Evolutionary conservation across 805 yeast species (phyloP), one percentile per base, ranked within the genome.

Genomic region (Tanozyma kutaoensis): DNA sequence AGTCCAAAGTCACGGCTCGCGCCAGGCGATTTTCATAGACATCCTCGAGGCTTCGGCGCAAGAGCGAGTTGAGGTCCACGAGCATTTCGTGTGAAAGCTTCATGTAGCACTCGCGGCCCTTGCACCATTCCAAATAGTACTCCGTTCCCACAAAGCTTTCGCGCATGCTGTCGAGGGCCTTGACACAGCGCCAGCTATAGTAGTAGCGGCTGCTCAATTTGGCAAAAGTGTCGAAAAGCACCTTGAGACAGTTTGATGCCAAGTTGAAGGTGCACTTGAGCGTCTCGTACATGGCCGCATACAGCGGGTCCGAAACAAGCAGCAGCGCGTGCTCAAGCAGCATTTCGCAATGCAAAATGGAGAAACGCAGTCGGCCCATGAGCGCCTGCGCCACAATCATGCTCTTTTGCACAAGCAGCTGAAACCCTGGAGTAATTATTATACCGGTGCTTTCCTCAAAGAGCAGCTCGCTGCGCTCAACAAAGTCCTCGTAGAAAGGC

Each of bases 111-210:
- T 39, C 43, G 17, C 30, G 35, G 9, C 40, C 43, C 14, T 31
- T 30, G 27, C 40, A 35, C 30, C 33, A 37, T 5, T 24, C 24
- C 19, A 23, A 17, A 26, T 35, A 39, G 28, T 28, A 39, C 11
- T 37, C 41, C 2, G 39, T 32, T 1, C 41, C 41, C 8, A 23
- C 24, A 11, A 38, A 28, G 3, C 31, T 29, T 6, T 13, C 13
- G 7, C 24, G 28, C 25, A 38, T 28, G 14, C 28, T 26, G 9
- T 32, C 33, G 17, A 37, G 39, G 8, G 40, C 41, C 21, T 35
- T 39, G 12, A 26, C n/a, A 12, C 34, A 35, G 11, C 41, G 17
- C 43, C 43, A 39, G 25, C 41, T 33, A 32, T 39, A 39, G 29
- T 37, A 39, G 19, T 37, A 39, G 15, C 43, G 25, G 14, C 38